Conservation (phyloP, 2,329 filamentous ascomycete species). For the Sclerotinia glacialis region DNA sequence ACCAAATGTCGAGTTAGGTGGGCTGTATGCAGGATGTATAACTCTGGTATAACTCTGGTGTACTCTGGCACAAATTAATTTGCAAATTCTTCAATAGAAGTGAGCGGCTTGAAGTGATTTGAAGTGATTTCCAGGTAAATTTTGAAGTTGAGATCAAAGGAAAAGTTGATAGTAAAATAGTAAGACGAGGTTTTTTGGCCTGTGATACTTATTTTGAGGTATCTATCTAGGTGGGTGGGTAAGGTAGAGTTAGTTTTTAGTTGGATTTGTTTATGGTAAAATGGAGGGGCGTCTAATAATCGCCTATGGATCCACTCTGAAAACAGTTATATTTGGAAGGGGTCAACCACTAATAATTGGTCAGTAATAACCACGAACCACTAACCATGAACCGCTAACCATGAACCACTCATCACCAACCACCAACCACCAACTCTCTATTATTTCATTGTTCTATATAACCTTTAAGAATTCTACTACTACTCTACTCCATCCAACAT, state of each 20-base stretch:
- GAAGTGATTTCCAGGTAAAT: background rate
- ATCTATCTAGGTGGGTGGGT: background rate
- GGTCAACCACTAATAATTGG: too few species aligned
- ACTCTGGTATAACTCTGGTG: background rate
- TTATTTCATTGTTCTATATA: too few species aligned
- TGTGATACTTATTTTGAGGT: constrained; percentile 8
- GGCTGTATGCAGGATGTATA: background rate
- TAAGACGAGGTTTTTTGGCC: background rate
- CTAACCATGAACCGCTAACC: too few species aligned
- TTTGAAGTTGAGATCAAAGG: background rate
- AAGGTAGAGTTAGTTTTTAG: too few species aligned
- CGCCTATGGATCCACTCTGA: too few species aligned
- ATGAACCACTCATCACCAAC: too few species aligned
- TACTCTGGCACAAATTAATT: background rate
- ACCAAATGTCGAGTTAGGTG: constrained; percentile 3
- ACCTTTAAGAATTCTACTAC: too few species aligned
- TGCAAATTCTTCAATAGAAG: background rate
- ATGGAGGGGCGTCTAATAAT: background rate
- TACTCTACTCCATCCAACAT: too few species aligned
- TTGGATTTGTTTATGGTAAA: constrained; percentile 2
- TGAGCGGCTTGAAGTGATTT: background rate
- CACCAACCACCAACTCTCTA: too few species aligned
- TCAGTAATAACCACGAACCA: too few species aligned
- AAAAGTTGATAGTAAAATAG: background rate
- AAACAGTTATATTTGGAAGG: too few species aligned